Conservation (phyloP, 1,139 yeast genomes). For the Protomyces pachydermus region DNA sequence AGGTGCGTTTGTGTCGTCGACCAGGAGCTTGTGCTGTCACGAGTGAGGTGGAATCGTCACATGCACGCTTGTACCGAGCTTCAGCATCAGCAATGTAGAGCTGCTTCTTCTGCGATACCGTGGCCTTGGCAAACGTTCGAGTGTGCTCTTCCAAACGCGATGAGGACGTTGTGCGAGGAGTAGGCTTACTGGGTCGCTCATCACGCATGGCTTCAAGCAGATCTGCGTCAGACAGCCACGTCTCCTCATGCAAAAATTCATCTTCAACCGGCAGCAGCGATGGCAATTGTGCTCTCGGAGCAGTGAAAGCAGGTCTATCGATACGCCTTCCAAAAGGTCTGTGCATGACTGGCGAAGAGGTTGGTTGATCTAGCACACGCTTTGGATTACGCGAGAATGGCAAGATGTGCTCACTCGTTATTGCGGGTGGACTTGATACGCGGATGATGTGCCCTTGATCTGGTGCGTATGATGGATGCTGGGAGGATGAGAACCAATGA, state of each 20-base stretch:
- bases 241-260: background rate
- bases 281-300: background rate
- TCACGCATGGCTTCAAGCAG: too few relatives aligned
- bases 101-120: background rate
- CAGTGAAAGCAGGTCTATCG: background rate
- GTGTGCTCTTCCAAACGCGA: too few relatives aligned
- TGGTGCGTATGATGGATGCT: background rate
- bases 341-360: background rate
- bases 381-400: background rate
- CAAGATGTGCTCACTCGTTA: background rate
- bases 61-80: background rate
- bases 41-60: background rate
- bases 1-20: background rate
- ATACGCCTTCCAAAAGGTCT: background rate
- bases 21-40: background rate
- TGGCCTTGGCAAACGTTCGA: too few relatives aligned
- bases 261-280: background rate
- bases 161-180: too few relatives aligned
- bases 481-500: background rate
- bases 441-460: too few relatives aligned
- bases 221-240: background rate
- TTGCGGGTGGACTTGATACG: background rate
- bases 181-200: too few relatives aligned
- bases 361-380: background rate
- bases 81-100: background rate